A percentile compares a stretch with the other conserved stretches of the same genome.
These are phyloP conservation scores for Penicillium cataractarum DNA, from an alignment of 495 filamentous ascomycete genomes.

Conservation along the genomic window DNA sequence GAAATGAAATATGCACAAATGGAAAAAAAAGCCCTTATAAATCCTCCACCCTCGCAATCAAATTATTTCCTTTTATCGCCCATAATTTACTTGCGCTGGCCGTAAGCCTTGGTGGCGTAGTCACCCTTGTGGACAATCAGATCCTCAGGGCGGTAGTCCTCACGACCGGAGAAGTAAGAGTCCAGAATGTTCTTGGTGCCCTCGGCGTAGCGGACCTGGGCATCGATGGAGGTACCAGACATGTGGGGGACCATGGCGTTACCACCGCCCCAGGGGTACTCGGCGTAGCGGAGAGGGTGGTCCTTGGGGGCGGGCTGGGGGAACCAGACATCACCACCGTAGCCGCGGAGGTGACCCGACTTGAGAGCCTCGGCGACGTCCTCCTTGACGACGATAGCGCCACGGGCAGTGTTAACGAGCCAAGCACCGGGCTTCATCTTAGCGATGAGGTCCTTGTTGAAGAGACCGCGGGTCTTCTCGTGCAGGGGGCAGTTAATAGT, in stretches of 20 bases:
- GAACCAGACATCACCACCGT: conserved; percentile 95
- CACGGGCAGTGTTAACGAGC: conserved; percentile 98
- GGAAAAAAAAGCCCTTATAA: conserved; percentile 1
- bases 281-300: conserved; percentile 88
- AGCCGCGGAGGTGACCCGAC: conserved; percentile 91
- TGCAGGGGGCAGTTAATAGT: conserved; percentile 99
- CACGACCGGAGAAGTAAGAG: conserved; percentile 81
- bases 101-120: conserved; percentile 95
- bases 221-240: conserved; percentile 96
- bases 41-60: too few relatives aligned
- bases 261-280: conserved; percentile 93
- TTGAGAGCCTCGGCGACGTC: conserved; percentile 95
- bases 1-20: conserved; percentile 9
- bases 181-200: conserved; percentile 90
- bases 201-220: conserved; percentile 90
- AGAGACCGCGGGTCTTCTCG: conserved; percentile 93
- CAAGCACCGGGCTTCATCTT: conserved; percentile 99
- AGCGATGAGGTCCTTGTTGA: conserved; percentile 98
- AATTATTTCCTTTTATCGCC: not conserved
- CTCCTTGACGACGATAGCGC: conserved; percentile 99
- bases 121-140: conserved; percentile 91
- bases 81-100: conserved; percentile 68
- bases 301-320: conserved; percentile 94
- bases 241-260: conserved; percentile 99
- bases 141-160: conserved; percentile 89